A percentile compares a stretch with the other conserved stretches of the same genome.
Conservation (phyloP, 805 yeast genomes). For the Isabelozyma pseudorhagii region DNA sequence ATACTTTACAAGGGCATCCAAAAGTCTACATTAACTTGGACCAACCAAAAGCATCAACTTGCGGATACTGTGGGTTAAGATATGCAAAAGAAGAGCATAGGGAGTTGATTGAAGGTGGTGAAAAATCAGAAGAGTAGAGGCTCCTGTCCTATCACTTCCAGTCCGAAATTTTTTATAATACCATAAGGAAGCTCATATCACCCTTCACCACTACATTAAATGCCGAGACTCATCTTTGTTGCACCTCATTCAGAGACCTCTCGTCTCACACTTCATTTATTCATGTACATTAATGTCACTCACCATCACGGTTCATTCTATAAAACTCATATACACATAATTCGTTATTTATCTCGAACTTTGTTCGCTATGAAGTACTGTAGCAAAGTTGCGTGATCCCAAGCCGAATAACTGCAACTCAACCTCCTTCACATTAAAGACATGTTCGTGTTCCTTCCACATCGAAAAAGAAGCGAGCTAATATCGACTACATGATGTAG, state of each 20-base stretch:
- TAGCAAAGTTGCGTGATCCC: neutral
- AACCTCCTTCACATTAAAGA: too few relatives aligned
- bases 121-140: neutral
- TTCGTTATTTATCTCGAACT: too few relatives aligned
- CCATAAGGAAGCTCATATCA: too few relatives aligned
- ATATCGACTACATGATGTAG: too few relatives aligned
- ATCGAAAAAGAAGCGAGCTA: too few relatives aligned
- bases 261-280: neutral
- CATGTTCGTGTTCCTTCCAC: too few relatives aligned
- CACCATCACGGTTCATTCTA: neutral
- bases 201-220: too few relatives aligned
- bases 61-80: conserved; percentile 80
- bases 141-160: too few relatives aligned
- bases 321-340: neutral
- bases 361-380: neutral
- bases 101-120: conserved; percentile 30
- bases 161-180: too few relatives aligned
- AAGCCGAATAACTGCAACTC: too few relatives aligned
- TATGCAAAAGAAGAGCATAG: conserved; percentile 54
- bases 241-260: neutral
- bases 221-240: too few relatives aligned
- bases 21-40: conserved; percentile 78
- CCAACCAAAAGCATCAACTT: conserved; percentile 64
- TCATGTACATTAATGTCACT: neutral
- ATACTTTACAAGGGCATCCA: conserved; percentile 76